These are phyloP conservation scores for Gastrolobium bilobum DNA, from an alignment of 306 rosid genomes.

Conservation along the genomic window DNA sequence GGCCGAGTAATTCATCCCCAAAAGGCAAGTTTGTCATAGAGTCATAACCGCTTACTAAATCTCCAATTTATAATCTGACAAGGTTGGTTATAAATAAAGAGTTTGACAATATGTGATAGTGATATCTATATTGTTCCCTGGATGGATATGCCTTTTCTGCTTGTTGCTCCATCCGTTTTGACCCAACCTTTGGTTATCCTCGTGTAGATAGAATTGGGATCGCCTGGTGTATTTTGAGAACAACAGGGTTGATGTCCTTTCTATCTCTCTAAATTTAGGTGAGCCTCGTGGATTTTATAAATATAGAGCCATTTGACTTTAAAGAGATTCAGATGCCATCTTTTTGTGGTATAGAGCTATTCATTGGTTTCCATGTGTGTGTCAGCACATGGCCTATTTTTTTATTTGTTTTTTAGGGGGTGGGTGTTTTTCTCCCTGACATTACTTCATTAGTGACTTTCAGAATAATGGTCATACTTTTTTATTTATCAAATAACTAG, in stretches of 20 bases:
- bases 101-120: neutral
- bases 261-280: conserved; percentile 16
- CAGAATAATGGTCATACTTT: neutral
- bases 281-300: neutral
- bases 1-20: conserved; percentile 6
- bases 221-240: neutral
- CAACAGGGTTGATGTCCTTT: conserved; percentile 10
- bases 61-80: neutral
- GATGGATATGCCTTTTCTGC: conserved; percentile 2
- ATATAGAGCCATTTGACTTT: neutral
- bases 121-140: conserved; percentile 20
- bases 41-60: conserved; percentile 14
- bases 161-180: neutral
- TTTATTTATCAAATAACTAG: neutral
- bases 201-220: conserved; percentile 21
- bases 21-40: conserved; percentile 34
- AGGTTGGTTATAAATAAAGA: conserved; percentile 14
- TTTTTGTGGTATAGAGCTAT: neutral
- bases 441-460: neutral
- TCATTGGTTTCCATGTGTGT: neutral
- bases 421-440: neutral
- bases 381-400: neutral
- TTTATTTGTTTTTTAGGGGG: neutral
- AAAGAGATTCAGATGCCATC: neutral
- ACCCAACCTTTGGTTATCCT: neutral